phyloP scores from a whole-genome alignment of 768 basidiomycete species.

The Gymnopilus dilepis region DNA sequence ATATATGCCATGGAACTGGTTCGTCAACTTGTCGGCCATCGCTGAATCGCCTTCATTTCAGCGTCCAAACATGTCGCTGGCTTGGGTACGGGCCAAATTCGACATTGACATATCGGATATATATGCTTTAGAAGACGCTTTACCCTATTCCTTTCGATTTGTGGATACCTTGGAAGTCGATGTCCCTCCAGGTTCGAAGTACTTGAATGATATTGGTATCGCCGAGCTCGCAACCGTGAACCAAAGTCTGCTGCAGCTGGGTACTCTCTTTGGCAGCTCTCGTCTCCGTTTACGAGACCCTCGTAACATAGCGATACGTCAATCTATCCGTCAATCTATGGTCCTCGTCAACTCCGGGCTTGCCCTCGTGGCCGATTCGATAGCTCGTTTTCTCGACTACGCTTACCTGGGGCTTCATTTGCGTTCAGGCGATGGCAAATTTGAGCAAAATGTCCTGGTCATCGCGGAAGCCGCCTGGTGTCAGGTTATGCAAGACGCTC shows the following conservation, averaged over 20 bases:
- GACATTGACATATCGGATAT: slow-evolving; percentile 44
- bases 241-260: slow-evolving; percentile 67
- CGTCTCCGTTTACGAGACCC: slow-evolving; percentile 57
- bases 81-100: slow-evolving; percentile 52
- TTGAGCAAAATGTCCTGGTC: slow-evolving; percentile 43
- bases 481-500: slow-evolving; percentile 53
- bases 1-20: slow-evolving; percentile 70
- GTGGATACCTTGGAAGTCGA: slow-evolving; percentile 45
- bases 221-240: slow-evolving; percentile 42
- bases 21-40: slow-evolving; percentile 59
- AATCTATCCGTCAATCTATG: slow-evolving; percentile 60
- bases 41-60: slow-evolving; percentile 48
- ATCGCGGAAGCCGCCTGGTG: slow-evolving; percentile 61
- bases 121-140: slow-evolving; percentile 54
- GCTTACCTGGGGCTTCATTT: slow-evolving; percentile 69
- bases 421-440: slow-evolving; percentile 71
- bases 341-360: slow-evolving; percentile 56
- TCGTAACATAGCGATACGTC: slow-evolving; percentile 47
- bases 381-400: slow-evolving; percentile 48
- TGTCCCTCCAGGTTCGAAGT: slow-evolving; percentile 41
- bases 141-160: slow-evolving; percentile 69
- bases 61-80: slow-evolving; percentile 53
- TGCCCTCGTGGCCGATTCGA: slow-evolving; percentile 44
- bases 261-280: slow-evolving; percentile 78
- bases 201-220: slow-evolving; percentile 47